Conservation (phyloP, 2,329 filamentous ascomycete genomes). For the Colletotrichum abscissum region DNA sequence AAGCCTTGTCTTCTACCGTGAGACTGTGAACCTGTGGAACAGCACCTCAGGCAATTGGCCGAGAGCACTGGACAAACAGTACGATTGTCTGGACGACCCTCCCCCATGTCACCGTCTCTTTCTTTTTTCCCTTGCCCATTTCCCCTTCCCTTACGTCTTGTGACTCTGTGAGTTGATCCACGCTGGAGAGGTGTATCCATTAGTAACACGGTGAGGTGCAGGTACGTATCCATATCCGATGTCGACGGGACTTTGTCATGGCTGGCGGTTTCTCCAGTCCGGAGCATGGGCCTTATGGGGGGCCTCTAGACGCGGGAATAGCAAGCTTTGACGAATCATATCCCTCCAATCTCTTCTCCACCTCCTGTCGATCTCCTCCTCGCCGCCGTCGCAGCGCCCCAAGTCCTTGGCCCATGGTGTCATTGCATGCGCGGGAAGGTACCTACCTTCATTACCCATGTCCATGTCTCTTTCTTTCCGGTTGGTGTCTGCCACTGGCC, state of each 20-base stretch:
- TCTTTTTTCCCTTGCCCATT: neutral
- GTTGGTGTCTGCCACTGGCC: neutral
- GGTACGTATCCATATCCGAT: neutral
- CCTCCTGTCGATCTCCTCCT: slow-evolving; percentile 35
- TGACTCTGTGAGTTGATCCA: neutral
- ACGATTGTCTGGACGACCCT: neutral
- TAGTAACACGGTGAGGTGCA: neutral
- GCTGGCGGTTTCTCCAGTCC: neutral
- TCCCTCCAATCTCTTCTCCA: neutral
- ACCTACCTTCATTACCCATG: neutral
- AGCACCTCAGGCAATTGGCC: neutral
- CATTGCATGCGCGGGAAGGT: slow-evolving; percentile 8
- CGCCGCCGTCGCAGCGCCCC: slow-evolving; percentile 15
- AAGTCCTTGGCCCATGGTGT: slow-evolving; percentile 19
- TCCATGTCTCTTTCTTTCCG: neutral
- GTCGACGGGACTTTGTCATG: neutral
- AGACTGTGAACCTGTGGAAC: neutral
- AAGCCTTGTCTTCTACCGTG: neutral
- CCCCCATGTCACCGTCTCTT: neutral
- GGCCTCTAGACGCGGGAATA: neutral
- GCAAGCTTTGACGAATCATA: neutral
- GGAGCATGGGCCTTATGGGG: neutral
- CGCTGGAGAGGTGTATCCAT: neutral
- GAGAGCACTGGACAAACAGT: neutral
- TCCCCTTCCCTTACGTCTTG: neutral